Evolutionary conservation across 1,284 basidiomycete species (phyloP).

Genomic region (Irpex sp.): DNA sequence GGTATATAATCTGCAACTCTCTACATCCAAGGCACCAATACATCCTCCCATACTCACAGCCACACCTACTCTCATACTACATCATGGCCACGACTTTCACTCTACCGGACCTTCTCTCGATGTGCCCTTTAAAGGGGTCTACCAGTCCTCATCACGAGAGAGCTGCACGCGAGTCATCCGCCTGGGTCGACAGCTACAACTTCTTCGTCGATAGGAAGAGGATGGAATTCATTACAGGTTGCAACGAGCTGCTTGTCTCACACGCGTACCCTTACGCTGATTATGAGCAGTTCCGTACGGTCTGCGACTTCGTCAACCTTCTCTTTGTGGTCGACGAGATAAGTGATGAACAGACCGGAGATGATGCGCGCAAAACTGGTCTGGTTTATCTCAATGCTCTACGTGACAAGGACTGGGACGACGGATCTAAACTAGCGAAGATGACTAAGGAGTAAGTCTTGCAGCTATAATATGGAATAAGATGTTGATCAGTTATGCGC

Average conservation of each 20-base stretch:
- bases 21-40: background rate
- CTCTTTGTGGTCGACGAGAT: constrained; percentile 70
- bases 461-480: background rate
- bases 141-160: constrained; percentile 54
- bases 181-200: constrained; percentile 62
- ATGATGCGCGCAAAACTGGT: constrained; percentile 51
- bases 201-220: constrained; percentile 59
- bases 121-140: constrained; percentile 42
- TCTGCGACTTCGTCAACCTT: constrained; percentile 65
- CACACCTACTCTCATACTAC: constrained; percentile 1
- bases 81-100: constrained; percentile 30
- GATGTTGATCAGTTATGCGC: background rate
- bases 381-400: constrained; percentile 40
- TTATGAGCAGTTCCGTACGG: constrained; percentile 56
- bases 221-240: constrained; percentile 56
- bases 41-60: background rate
- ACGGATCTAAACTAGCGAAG: constrained; percentile 30
- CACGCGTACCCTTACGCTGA: constrained; percentile 59
- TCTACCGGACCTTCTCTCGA: constrained; percentile 53
- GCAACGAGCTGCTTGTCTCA: constrained; percentile 62
- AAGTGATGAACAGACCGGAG: constrained; percentile 59
- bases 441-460: constrained; percentile 32
- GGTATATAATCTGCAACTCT: constrained; percentile 4
- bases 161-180: constrained; percentile 53
- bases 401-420: constrained; percentile 30